These are phyloP conservation scores for Herpetomonas tarakana DNA, from an alignment of 208 protist species.

Conservation along the genomic window DNA sequence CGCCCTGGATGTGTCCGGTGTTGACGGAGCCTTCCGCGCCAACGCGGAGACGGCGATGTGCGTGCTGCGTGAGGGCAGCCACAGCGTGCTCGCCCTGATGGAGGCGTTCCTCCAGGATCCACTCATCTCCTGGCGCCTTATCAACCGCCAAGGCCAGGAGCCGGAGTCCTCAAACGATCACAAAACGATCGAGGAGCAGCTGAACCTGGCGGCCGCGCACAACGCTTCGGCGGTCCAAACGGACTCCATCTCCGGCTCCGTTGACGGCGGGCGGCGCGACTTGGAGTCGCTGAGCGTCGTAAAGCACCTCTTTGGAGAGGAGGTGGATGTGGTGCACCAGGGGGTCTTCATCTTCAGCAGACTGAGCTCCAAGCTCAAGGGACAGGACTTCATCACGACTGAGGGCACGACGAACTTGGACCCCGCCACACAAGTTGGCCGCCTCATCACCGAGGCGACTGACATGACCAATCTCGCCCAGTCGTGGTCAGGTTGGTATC, in stretches of 20 bases:
- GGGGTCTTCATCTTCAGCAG: conserved; percentile 79
- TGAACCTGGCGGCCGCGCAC: conserved; percentile 34
- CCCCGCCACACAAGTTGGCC: conserved; percentile 67
- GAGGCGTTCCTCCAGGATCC: conserved; percentile 99
- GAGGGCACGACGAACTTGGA: conserved; percentile 40
- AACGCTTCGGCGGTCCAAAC: conserved; percentile 10
- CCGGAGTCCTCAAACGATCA: conserved; percentile 65
- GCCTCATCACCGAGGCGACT: conserved; percentile 84
- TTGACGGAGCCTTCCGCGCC: conserved; percentile 97
- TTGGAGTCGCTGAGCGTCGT: conserved; percentile 23
- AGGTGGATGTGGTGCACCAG: conserved; percentile 81
- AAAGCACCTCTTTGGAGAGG: conserved; percentile 48
- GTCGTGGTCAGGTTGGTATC: conserved; percentile 91
- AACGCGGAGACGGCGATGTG: conserved; percentile 97
- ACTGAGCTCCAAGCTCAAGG: conserved; percentile 81
- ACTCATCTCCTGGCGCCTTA: conserved; percentile 98
- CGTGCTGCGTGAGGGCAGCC: conserved; percentile 97
- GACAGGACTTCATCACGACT: conserved; percentile 58
- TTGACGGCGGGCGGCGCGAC: conserved; percentile 14
- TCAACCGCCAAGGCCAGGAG: conserved; percentile 71
- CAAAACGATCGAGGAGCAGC: conserved; percentile 74
- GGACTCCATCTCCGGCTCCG: conserved; percentile 32
- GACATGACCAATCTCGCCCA: conserved; percentile 83
- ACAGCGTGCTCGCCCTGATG: conserved; percentile 98
- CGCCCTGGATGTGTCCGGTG: conserved; percentile 98